Base-by-base conservation (phyloP, 2,329 filamentous ascomycete species). In the Thermochaetoides dissita region DNA sequence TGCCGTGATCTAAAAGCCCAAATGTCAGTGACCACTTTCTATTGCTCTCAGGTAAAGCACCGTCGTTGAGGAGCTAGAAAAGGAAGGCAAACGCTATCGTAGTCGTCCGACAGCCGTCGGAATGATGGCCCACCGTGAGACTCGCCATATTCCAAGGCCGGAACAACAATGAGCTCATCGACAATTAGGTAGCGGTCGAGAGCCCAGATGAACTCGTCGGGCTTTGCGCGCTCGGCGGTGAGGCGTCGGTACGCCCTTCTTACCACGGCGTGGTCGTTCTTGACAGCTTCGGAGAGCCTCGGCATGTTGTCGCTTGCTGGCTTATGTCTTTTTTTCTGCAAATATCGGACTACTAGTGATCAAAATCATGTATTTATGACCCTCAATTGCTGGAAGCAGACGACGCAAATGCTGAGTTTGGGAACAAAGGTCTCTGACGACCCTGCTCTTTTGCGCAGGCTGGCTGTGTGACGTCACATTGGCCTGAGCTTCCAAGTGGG, bases 161-260 rank as follows among this genome's bases (percentile, higher is more conserved):
- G 52, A 10, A 47, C 46, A 7, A 54, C 39, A 10, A 51, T 46
- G 3, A 54, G 49, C 10, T 54, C 50, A 30, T 54, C 52, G 30
- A 50, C 46, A 5, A 51, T 48, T 11, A 54, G 42, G 17, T 53
- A 54, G 10, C 49, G 47, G 24, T 48, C 43, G 10, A 54, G 36
- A 8, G 37, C 40, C 52, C 52, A 54, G 37, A 54, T 41, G 40
- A 54, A 52, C 17, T 49, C 39, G 17, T 47, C 46, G 1, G 46
- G 40, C n/a, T 48, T 37, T 41, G 48, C 46, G n/a, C 43, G 31
- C 11, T 49, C 48, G 2, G 49, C 51, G 6, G 47, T 38, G 30
- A 54, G 47, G 6, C 34, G 42, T 2, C 39, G 46, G 34, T 44
- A 54, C 2, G 43, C 44, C 6, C 39, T 36, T 32, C 38, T 44